Evolutionary conservation across 2,329 filamentous ascomycete genomes (phyloP).

Genomic region (Alternaria sp.): DNA sequence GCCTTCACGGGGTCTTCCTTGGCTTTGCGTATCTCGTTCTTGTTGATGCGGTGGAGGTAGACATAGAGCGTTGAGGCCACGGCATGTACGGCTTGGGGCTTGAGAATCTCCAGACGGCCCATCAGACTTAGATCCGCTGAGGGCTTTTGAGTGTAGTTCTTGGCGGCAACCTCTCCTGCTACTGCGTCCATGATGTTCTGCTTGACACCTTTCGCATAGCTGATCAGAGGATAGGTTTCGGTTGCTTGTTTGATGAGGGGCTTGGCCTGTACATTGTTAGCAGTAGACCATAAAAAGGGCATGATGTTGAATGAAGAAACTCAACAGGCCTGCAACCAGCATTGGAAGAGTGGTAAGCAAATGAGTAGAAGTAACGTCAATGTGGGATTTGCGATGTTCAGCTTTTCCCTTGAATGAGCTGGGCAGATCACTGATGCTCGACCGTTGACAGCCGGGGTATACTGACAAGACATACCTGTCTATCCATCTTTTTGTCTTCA

Average conservation of each 20-base stretch:
- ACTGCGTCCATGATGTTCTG: constrained; percentile 1
- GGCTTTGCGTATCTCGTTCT: constrained; percentile 10
- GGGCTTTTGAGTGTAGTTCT: not conserved
- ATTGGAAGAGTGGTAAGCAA: no score
- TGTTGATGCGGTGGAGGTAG: constrained; percentile 11
- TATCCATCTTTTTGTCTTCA: not conserved
- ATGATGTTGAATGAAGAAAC: no score
- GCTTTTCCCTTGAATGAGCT: not conserved
- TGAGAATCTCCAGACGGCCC: constrained; percentile 14
- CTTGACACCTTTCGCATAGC: not conserved
- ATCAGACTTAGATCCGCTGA: not conserved
- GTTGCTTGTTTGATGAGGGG: not conserved
- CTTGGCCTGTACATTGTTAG: not conserved
- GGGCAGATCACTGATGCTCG: not conserved
- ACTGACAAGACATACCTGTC: constrained; percentile 1
- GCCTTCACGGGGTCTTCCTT: constrained; percentile 11
- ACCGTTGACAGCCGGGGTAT: not conserved
- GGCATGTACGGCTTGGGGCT: constrained; percentile 8
- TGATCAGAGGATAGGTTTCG: constrained; percentile 1
- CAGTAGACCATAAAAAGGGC: fast-evolving
- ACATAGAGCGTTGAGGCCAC: constrained; percentile 8
- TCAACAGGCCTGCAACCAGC: not conserved
- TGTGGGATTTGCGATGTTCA: not conserved
- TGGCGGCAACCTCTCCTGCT: not conserved
- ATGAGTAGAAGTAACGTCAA: no score